A percentile compares a stretch with the other conserved stretches of the same genome.
Conservation (phyloP, 169 alveolate genomes). For the Plasmodium billcollinsi region DNA sequence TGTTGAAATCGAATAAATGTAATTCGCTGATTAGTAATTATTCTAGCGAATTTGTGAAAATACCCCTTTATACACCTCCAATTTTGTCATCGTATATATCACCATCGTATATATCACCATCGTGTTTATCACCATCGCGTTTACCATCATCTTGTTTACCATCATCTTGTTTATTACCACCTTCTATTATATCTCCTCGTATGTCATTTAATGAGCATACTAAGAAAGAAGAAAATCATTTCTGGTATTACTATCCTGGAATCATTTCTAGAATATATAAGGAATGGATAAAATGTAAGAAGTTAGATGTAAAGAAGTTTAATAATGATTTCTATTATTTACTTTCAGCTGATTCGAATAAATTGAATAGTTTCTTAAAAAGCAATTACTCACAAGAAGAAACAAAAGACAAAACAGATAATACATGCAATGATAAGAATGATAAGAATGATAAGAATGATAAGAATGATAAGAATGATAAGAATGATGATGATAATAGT, state of each 20-base stretch:
- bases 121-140: no score
- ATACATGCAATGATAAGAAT: no score
- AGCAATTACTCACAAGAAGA: constrained; percentile 10
- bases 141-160: no score
- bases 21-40: constrained; percentile 41
- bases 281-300: constrained; percentile 76
- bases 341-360: constrained; percentile 30
- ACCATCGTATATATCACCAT: no score
- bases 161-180: no score
- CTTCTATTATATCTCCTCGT: neutral
- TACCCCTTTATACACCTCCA: neutral
- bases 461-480: no score
- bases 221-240: constrained; percentile 34
- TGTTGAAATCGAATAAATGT: constrained; percentile 29
- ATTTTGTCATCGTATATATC: no score
- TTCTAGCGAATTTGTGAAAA: constrained; percentile 35
- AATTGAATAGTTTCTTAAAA: constrained; percentile 36
- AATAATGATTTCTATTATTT: constrained; percentile 69
- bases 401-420: no score
- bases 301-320: constrained; percentile 58
- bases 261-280: constrained; percentile 66
- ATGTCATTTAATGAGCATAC: constrained; percentile 2
- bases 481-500: no score
- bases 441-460: no score
- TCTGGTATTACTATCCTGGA: constrained; percentile 76